Percentiles rank a stretch among this genome's conserved stretches.
Evolutionary conservation across 2,329 filamentous ascomycete species (phyloP).

Genomic region (Lachnellula suecica): DNA sequence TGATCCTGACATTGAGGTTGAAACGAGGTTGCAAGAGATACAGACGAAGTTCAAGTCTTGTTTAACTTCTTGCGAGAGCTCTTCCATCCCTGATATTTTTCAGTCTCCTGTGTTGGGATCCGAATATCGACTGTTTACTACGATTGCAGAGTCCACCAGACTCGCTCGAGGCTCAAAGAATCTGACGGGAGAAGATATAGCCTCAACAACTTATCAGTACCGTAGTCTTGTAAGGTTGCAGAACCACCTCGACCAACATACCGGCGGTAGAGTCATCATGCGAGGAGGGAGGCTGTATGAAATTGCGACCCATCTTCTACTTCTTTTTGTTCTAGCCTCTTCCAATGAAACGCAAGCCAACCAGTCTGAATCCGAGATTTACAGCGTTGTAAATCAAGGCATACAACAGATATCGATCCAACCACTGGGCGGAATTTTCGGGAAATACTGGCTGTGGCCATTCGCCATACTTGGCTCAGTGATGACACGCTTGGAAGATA

Average conservation of each 20-base stretch:
- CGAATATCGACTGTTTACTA: neutral
- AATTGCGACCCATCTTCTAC: neutral
- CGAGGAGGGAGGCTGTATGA: neutral
- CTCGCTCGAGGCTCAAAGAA: neutral
- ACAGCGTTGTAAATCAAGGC: neutral
- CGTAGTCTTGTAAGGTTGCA: neutral
- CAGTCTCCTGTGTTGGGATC: neutral
- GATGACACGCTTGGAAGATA: neutral
- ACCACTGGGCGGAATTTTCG: neutral
- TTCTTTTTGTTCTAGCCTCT: neutral
- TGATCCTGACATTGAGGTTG: neutral
- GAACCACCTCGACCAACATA: neutral
- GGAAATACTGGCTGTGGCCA: conserved; percentile 1
- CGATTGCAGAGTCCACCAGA: neutral
- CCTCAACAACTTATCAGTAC: neutral
- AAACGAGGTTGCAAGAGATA: neutral
- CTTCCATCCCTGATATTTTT: neutral
- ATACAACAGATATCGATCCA: neutral
- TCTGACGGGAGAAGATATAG: neutral
- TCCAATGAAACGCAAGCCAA: neutral
- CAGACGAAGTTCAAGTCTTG: neutral
- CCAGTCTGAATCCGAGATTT: neutral
- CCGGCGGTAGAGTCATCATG: neutral
- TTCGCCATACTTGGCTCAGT: conserved; percentile 1
- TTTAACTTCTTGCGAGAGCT: neutral